A percentile compares a stretch with the other conserved stretches of the same genome.
Evolutionary conservation across 805 yeast species (phyloP).

Genomic region (Candida corydali): DNA sequence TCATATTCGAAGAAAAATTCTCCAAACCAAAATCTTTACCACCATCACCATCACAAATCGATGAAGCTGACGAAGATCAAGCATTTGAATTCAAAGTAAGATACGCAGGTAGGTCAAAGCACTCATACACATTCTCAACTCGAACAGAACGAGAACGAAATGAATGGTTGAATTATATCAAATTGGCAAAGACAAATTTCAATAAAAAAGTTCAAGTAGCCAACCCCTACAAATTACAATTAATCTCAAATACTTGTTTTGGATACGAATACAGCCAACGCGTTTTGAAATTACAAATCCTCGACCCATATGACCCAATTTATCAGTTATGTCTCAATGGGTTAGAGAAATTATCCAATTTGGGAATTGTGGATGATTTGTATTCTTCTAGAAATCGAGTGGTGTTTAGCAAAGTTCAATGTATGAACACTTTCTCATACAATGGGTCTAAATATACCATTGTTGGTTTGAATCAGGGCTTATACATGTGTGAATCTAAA

Average conservation of each 20-base stretch:
- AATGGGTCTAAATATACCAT: constrained; percentile 45
- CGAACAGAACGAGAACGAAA: constrained; percentile 47
- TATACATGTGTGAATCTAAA: constrained; percentile 48
- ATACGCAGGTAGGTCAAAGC: constrained; percentile 52
- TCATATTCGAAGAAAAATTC: constrained; percentile 45
- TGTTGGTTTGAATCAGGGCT: constrained; percentile 61
- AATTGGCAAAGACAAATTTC: constrained; percentile 38
- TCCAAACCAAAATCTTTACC: constrained; percentile 12
- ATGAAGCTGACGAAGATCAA: constrained; percentile 14
- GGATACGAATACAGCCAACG: constrained; percentile 56
- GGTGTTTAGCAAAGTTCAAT: constrained; percentile 34
- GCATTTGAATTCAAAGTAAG: constrained; percentile 50
- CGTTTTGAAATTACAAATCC: constrained; percentile 48
- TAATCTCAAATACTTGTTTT: constrained; percentile 56
- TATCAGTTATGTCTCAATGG: constrained; percentile 28
- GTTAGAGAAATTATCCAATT: constrained; percentile 12
- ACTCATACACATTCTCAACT: constrained; percentile 49
- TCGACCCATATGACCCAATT: constrained; percentile 50
- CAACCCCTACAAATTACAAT: constrained; percentile 52
- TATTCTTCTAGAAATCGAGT: constrained; percentile 18
- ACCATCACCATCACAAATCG: constrained; percentile 2
- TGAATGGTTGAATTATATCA: constrained; percentile 46
- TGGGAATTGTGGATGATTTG: constrained; percentile 23
- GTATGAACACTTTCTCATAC: constrained; percentile 43
- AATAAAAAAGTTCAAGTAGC: constrained; percentile 26